Conservation (phyloP, 2,329 filamentous ascomycete genomes). For the Fusarium decemcellulare region DNA sequence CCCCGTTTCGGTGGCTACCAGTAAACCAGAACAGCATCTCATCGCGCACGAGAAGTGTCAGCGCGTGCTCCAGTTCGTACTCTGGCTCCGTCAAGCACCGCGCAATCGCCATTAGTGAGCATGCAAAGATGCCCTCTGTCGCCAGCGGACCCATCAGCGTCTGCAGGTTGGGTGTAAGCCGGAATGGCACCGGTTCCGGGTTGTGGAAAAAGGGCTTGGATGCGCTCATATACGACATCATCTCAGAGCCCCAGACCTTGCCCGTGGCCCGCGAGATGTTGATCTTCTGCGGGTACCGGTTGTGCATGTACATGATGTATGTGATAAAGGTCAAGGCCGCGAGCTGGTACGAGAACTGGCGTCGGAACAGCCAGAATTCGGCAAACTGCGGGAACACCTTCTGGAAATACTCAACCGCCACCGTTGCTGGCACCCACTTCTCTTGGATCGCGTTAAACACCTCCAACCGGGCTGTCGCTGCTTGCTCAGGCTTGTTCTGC, state of each 20-base stretch:
- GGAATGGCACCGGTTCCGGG: constrained; percentile 95
- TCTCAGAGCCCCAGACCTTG: constrained; percentile 95
- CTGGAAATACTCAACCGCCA: constrained; percentile 92
- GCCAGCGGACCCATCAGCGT: constrained; percentile 96
- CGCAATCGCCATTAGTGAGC: constrained; percentile 95
- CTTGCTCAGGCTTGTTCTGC: constrained; percentile 78
- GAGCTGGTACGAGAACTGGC: constrained; percentile 96
- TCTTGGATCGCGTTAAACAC: constrained; percentile 96
- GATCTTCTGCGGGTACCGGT: constrained; percentile 95
- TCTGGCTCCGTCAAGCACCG: constrained; percentile 92
- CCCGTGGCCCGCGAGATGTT: constrained; percentile 89
- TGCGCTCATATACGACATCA: constrained; percentile 90
- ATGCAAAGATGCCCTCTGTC: constrained; percentile 96
- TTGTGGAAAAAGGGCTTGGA: constrained; percentile 94
- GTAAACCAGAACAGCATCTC: constrained; percentile 99
- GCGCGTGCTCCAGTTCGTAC: constrained; percentile 92
- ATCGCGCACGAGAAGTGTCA: constrained; percentile 95
- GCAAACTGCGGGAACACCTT: constrained; percentile 88
- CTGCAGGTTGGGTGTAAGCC: constrained; percentile 95
- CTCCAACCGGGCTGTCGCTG: constrained; percentile 82
- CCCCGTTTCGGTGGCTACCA: constrained; percentile 73
- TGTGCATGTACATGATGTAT: constrained; percentile 97
- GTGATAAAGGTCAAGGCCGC: constrained; percentile 98
- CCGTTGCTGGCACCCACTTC: constrained; percentile 87
- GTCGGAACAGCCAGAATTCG: constrained; percentile 98